Evolutionary conservation across 805 yeast genomes (phyloP), one percentile per base, ranked within the genome.

Genomic region (Candida endomychidarum): DNA sequence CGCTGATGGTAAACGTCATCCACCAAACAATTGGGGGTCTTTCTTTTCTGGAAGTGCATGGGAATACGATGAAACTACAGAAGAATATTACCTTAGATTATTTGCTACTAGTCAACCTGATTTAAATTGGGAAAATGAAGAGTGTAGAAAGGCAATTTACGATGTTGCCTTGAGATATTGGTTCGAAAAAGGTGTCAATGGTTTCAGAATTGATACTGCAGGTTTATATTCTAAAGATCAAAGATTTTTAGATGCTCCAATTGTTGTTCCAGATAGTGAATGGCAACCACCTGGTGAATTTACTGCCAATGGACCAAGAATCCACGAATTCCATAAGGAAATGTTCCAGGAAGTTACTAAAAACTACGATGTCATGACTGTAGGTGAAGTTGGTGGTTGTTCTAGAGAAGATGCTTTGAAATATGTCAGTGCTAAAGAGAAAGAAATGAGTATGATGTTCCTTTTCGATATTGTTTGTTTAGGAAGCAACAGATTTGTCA

Each of bases 91-190:
- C 57, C 58, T 78, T 48, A 72, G 68, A 39, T 60, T 77, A 42
- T 78, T 76, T 58, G 80, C 80, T 10, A 59, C 57, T 36, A 53
- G 70, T 21, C 83, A 78, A 58, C 83, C 83, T 11, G 83, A 78
- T 51, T 63, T 78, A 51, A 78, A 78, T 59, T 78, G 83, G 84
- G 82, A 78, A 48, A 76, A 69, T 51, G 67, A 57, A 40, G 72
- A 57, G 37, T 38, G 51, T 15, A 48, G 61, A 48, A 43, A 62
- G 6, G 64, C 63, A 45, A 64, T 77, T 40, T 74, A 74, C 57
- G 61, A 73, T 27, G 54, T 64, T 17, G 78, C 80, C 8, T 56
- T 76, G 46, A 60, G 60, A 26, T 78, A 67, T 56, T 78, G 83
- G 83, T 70, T 70, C 41, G 69, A 73, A 35, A 68, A 70, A 46